A percentile compares a stretch with the other conserved stretches of the same genome.
Conservation (phyloP, 306 rosid species). For the Echinosophora koreensis region DNA sequence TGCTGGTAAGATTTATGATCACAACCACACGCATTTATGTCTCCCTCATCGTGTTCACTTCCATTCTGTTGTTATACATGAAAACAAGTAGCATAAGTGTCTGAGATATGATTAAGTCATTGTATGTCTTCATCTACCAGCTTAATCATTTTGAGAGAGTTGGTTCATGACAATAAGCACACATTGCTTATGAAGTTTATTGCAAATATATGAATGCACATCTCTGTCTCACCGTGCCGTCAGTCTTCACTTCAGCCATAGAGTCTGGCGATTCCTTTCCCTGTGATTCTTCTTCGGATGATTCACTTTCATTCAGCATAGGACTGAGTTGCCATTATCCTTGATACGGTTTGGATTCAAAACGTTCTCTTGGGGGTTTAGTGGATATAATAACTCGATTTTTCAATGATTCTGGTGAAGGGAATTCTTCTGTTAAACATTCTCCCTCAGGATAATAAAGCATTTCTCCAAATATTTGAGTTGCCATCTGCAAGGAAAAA, state of each 20-base stretch:
- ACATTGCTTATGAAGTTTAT: neutral
- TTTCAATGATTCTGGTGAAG: slow-evolving; percentile 83
- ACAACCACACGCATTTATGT: slow-evolving; percentile 37
- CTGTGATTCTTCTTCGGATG: slow-evolving; percentile 68
- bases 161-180: neutral
- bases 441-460: slow-evolving; percentile 67
- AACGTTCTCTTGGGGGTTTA: slow-evolving; percentile 78
- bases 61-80: slow-evolving; percentile 68
- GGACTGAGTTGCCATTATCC: slow-evolving; percentile 37
- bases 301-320: slow-evolving; percentile 57
- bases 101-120: too few species aligned
- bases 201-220: slow-evolving; percentile 17
- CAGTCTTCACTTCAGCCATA: slow-evolving; percentile 48
- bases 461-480: slow-evolving; percentile 74
- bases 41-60: slow-evolving; percentile 63
- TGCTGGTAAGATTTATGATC: slow-evolving; percentile 57
- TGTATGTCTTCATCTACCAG: too few species aligned
- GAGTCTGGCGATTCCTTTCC: slow-evolving; percentile 49
- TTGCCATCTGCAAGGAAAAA: slow-evolving; percentile 67
- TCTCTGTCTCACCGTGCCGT: slow-evolving; percentile 53
- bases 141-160: too few species aligned
- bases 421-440: slow-evolving; percentile 78
- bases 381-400: slow-evolving; percentile 78
- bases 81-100: slow-evolving; percentile 4
- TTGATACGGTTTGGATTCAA: slow-evolving; percentile 48